Conservation (phyloP, 495 filamentous ascomycete species). For the Annulohypoxylon bovei region DNA sequence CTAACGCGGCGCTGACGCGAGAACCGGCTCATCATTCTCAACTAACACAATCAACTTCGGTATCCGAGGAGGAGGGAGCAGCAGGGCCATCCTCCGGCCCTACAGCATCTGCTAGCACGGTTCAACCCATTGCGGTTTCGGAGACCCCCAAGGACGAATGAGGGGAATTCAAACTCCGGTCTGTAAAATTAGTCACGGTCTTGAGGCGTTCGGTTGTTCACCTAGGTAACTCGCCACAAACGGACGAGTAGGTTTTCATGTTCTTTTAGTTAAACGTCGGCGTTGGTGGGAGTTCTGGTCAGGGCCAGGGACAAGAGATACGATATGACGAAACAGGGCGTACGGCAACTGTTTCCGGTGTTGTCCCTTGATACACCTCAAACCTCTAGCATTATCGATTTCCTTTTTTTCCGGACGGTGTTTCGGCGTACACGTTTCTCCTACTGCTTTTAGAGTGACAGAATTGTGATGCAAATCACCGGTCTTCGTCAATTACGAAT, state of each 20-base stretch:
- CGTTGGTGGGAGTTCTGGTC: conserved; percentile 17
- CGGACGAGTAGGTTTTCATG: background rate
- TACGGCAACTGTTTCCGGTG: conserved; percentile 1
- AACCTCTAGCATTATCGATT: background rate
- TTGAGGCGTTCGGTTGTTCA: conserved; percentile 20
- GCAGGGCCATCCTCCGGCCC: conserved; percentile 19
- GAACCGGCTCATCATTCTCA: conserved; percentile 54
- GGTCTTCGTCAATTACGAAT: background rate
- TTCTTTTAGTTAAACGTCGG: conserved; percentile 8
- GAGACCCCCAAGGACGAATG: conserved; percentile 35
- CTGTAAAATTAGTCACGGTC: conserved; percentile 4
- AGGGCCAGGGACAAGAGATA: conserved; percentile 2
- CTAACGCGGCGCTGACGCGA: conserved; percentile 47
- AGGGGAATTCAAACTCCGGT: background rate
- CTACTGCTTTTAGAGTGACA: conserved; percentile 27
- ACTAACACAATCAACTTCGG: conserved; percentile 48
- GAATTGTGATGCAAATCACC: conserved; percentile 37
- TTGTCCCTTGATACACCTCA: conserved; percentile 10
- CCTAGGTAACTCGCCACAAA: background rate
- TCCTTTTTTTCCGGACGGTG: background rate
- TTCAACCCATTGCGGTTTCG: conserved; percentile 10
- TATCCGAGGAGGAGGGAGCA: conserved; percentile 39
- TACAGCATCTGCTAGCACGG: conserved; percentile 9
- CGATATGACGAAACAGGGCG: conserved; percentile 18
- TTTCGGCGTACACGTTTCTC: background rate